Evolutionary conservation across 2,329 filamentous ascomycete genomes (phyloP), one percentile per base, ranked within the genome.

Genomic region (Sporothrix inflata): DNA sequence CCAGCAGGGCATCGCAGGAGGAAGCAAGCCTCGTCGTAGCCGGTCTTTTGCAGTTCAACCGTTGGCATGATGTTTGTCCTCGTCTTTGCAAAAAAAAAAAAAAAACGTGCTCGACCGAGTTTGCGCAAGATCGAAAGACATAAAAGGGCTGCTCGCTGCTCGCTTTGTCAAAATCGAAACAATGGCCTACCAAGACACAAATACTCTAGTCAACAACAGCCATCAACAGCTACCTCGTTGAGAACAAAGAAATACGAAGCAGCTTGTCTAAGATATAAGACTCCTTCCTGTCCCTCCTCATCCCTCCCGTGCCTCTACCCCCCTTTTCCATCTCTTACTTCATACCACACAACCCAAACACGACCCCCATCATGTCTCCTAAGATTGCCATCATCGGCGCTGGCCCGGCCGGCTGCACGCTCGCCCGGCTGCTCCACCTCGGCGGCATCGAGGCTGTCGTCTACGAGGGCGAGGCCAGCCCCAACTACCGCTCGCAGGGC

Each of bases 351-450:
- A n/a, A n/a, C n/a, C n/a, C n/a, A n/a, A n/a, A n/a, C n/a, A n/a
- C n/a, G n/a, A n/a, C 7, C 7, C 7, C 14, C 42, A 53, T 74
- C 51, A 73, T 73, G 72, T 38, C 76, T 47, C 77, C 75, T 21
- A 81, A 76, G 71, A 83, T 86, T 72, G 84, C 84, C 70, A 85
- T 86, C 69, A 78, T 86, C 51, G 85, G 85, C 61, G 84, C 82
- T 42, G 85, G 85, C 6, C 84, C 84, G 11, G 80, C 80, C 9
- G 85, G 85, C 74, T 84, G 85, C 57, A 85, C 84, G 63, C 80
- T 89, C 1, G 87, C 85, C 53, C 83, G 85, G 24, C 82, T 89
- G 47, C 83, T 90, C 8, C 80, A 85, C 67, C 77, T 81, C n/a
- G 80, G 83, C 72, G 78, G 79, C 65, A 80, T 87, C 66, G 77